A percentile compares a stretch with the other conserved stretches of the same genome.
Conservation (phyloP, 768 basidiomycete genomes). For the Macrolepiota dolichaula region DNA sequence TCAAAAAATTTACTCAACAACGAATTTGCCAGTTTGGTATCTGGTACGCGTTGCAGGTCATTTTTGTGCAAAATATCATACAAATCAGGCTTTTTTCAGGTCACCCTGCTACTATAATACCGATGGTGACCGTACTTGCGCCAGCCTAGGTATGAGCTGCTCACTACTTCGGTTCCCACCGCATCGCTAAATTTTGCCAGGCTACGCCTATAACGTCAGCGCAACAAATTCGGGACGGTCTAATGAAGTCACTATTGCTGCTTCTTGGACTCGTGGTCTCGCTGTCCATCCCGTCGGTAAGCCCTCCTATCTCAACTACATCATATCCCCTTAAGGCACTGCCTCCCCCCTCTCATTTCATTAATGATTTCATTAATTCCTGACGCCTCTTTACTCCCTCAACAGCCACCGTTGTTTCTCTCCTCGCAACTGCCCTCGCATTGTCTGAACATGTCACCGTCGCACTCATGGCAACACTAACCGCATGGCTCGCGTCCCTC, state of each 20-base stretch:
- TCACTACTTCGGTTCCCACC: neutral
- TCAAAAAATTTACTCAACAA: neutral
- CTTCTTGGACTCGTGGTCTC: constrained; percentile 71
- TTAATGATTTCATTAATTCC: neutral
- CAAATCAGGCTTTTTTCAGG: constrained; percentile 33
- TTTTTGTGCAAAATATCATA: neutral
- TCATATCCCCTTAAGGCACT: neutral
- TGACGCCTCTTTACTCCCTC: neutral
- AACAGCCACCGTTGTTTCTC: constrained; percentile 50
- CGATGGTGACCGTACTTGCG: constrained; percentile 46
- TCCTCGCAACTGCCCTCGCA: constrained; percentile 61
- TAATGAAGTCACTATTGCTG: constrained; percentile 38
- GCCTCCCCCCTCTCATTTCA: neutral
- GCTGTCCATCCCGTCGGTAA: constrained; percentile 74
- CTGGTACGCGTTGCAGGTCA: constrained; percentile 41
- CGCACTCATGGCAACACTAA: constrained; percentile 58
- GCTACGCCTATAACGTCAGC: constrained; percentile 53
- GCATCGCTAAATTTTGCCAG: constrained; percentile 21
- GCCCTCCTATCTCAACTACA: constrained; percentile 20
- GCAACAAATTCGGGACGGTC: constrained; percentile 30
- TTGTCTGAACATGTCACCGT: constrained; percentile 56
- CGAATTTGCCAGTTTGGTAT: constrained; percentile 54
- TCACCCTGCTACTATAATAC: constrained; percentile 52
- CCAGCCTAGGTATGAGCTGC: constrained; percentile 36
- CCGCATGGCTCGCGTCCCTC: constrained; percentile 68